These are phyloP conservation scores for Coemansia sp. DNA, from an alignment of 192 early-diverging fungal genomes.

Conservation along the genomic window DNA sequence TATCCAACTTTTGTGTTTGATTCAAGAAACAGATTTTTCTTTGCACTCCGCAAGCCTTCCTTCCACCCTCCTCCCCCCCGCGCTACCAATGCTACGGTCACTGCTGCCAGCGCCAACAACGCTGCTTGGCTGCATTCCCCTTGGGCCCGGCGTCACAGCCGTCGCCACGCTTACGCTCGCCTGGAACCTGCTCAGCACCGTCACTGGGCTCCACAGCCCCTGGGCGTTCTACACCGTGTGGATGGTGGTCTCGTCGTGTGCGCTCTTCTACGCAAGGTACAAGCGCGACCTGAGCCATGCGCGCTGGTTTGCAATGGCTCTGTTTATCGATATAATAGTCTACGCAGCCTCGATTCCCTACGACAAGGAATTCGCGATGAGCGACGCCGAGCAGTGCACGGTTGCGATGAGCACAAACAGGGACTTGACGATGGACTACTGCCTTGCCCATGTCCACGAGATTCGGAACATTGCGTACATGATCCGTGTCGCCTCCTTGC, in stretches of 20 bases:
- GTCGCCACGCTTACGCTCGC: constrained; percentile 8
- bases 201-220: constrained; percentile 22
- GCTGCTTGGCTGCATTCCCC: constrained; percentile 25
- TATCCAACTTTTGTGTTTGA: neutral
- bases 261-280: constrained; percentile 43
- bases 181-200: constrained; percentile 25
- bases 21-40: neutral
- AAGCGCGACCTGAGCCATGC: constrained; percentile 44
- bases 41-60: neutral
- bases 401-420: constrained; percentile 40
- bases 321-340: constrained; percentile 30
- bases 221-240: constrained; percentile 42
- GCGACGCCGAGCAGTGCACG: constrained; percentile 33
- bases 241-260: constrained; percentile 45
- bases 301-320: constrained; percentile 43
- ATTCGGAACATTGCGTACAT: constrained; percentile 38
- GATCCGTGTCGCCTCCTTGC: constrained; percentile 24
- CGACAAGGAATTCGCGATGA: constrained; percentile 34
- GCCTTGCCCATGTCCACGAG: constrained; percentile 50
- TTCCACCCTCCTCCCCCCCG: neutral
- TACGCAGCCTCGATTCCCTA: constrained; percentile 15
- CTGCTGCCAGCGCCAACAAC: constrained; percentile 26
- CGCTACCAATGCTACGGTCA: constrained; percentile 19
- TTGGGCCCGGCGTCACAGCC: constrained; percentile 16
- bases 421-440: constrained; percentile 33